Evolutionary conservation across 2,329 filamentous ascomycete species (phyloP).

Genomic region (Talaromyces sp.): DNA sequence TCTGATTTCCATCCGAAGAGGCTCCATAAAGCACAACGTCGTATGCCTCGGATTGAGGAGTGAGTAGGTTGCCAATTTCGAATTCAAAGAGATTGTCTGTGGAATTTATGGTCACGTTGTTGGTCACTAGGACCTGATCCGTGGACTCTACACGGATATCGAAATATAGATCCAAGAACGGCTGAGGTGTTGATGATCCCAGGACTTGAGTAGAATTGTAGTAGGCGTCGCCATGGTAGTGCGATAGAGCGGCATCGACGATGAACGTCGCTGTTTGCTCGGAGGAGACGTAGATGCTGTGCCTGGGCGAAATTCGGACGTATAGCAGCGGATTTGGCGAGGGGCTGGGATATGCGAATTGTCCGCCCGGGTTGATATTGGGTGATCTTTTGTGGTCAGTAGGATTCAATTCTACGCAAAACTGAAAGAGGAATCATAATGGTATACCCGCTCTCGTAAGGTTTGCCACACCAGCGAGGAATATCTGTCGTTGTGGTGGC

Average conservation of each 20-base stretch:
- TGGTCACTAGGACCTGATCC: constrained; percentile 5
- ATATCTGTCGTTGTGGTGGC: constrained; percentile 10
- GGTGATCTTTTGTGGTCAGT: constrained; percentile 10
- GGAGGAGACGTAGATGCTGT: constrained; percentile 19
- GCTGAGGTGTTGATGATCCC: background rate
- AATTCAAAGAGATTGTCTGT: constrained; percentile 16
- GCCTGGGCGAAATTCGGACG: constrained; percentile 14
- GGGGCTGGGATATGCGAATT: constrained; percentile 1
- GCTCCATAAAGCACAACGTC: constrained; percentile 7
- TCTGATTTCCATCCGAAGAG: constrained; percentile 14
- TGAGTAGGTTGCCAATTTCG: constrained; percentile 1
- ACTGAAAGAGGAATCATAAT: background rate
- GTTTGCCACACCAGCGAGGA: constrained; percentile 18
- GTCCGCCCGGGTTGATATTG: constrained; percentile 10
- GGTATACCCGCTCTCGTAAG: constrained; percentile 17
- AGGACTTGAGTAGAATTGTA: background rate
- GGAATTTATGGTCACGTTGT: constrained; percentile 13
- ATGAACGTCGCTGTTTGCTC: constrained; percentile 16
- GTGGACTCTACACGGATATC: constrained; percentile 8
- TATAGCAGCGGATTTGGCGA: constrained; percentile 1
- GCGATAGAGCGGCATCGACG: constrained; percentile 15
- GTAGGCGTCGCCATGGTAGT: constrained; percentile 14
- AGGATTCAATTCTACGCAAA: background rate
- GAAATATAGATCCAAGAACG: constrained; percentile 14
- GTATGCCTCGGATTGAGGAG: constrained; percentile 12